Percentiles rank a stretch among this genome's conserved stretches.
phyloP scores from a whole-genome alignment of 108 stramenopile genomes.

The Cyclotella sp. region DNA sequence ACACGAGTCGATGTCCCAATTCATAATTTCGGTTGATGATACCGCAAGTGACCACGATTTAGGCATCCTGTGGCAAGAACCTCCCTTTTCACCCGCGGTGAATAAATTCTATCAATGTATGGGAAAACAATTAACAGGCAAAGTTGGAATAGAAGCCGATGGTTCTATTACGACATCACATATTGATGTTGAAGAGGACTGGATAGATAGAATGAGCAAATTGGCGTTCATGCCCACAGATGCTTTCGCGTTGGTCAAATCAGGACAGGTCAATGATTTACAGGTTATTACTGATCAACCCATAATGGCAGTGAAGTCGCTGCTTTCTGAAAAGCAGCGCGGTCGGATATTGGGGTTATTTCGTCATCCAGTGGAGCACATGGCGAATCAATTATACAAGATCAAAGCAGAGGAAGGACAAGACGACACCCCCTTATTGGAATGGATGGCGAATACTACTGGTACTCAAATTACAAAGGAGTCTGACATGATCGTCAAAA shows the following conservation, averaged over 20 bases:
- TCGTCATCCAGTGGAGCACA: conserved; percentile 55
- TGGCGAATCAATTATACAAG: conserved; percentile 41
- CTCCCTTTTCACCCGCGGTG: neutral
- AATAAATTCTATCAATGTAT: conserved; percentile 9
- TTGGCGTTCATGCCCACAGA: neutral
- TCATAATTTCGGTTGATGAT: neutral
- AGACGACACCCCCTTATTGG: no score
- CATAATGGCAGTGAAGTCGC: neutral
- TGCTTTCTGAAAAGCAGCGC: conserved; percentile 24
- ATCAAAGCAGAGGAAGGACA: conserved; percentile 27
- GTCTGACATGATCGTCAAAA: conserved; percentile 29
- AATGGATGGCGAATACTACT: no score
- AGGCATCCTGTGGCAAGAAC: conserved; percentile 7
- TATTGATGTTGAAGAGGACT: neutral
- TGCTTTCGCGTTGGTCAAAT: conserved; percentile 2
- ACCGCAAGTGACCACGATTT: neutral
- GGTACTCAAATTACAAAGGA: neutral
- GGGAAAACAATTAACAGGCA: conserved; percentile 3
- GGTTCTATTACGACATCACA: neutral
- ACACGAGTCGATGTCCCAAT: neutral
- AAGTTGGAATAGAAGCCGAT: conserved; percentile 6
- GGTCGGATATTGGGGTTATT: conserved; percentile 52
- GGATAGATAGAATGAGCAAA: neutral
- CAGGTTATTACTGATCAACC: neutral
- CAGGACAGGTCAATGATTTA: conserved; percentile 14